phyloP scores from a whole-genome alignment of 192 early-diverging fungal species.

The Linnemannia exigua region DNA sequence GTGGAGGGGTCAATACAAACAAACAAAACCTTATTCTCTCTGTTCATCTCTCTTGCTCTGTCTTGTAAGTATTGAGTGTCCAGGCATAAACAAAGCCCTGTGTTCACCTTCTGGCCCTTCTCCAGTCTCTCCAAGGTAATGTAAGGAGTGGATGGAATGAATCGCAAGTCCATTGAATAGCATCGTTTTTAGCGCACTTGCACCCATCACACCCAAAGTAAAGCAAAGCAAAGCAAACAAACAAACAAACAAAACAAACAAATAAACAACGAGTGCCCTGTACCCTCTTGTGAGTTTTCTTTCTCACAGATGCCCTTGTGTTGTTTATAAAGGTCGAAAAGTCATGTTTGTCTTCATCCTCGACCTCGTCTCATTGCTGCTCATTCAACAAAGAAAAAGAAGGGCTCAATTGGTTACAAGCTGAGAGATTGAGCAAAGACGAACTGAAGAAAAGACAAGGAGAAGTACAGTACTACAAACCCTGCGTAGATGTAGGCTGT shows the following conservation, averaged over 20 bases:
- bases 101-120: background rate
- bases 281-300: background rate
- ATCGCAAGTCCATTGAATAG: background rate
- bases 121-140: background rate
- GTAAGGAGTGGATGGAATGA: background rate
- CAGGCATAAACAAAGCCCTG: background rate
- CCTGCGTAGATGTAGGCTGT: no score
- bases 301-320: background rate
- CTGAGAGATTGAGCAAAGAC: background rate
- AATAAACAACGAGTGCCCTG: background rate
- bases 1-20: background rate
- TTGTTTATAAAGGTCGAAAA: background rate
- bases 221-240: background rate
- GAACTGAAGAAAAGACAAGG: background rate
- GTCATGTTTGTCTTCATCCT: background rate
- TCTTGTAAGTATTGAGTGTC: background rate
- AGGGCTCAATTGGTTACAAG: no score
- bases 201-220: no score
- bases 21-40: slow-evolving; percentile 6
- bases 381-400: no score
- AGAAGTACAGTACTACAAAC: background rate
- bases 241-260: slow-evolving; percentile 4
- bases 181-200: no score
- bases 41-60: background rate
- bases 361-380: no score